phyloP scores from a whole-genome alignment of 495 filamentous ascomycete genomes.

The Aspergillus baeticus region DNA sequence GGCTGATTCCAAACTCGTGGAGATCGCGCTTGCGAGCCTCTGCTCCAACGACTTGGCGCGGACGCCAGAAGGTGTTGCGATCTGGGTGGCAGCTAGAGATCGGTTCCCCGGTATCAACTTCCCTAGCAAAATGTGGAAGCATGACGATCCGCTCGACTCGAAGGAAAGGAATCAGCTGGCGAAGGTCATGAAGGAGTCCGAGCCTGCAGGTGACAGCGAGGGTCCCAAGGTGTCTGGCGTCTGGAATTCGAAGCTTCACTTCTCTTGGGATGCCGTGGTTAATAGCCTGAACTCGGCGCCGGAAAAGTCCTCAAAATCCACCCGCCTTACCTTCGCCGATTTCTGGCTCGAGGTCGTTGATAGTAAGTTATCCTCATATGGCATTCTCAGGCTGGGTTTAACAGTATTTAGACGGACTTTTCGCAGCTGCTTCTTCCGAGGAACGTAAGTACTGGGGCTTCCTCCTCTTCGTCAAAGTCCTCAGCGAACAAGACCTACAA shows the following conservation, averaged over 20 bases:
- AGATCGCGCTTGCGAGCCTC: slow-evolving; percentile 61
- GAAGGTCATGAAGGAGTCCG: slow-evolving; percentile 75
- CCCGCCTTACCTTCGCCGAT: slow-evolving; percentile 57
- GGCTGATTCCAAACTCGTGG: slow-evolving; percentile 46
- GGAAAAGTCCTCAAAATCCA: slow-evolving; percentile 28
- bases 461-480: slow-evolving; percentile 72
- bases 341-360: slow-evolving; percentile 93
- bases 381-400: slow-evolving; percentile 3
- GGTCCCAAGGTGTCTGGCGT: slow-evolving; percentile 61
- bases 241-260: slow-evolving; percentile 79
- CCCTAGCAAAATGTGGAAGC: slow-evolving; percentile 70
- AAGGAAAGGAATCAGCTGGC: slow-evolving; percentile 63
- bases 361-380: slow-evolving; percentile 49
- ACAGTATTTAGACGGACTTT: slow-evolving; percentile 64
- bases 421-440: slow-evolving; percentile 74
- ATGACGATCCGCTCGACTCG: slow-evolving; percentile 62
- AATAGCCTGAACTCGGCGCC: slow-evolving; percentile 35
- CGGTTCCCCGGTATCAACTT: slow-evolving; percentile 62
- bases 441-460: slow-evolving; percentile 92
- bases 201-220: slow-evolving; percentile 42
- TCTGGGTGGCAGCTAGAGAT: slow-evolving; percentile 73
- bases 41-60: slow-evolving; percentile 62
- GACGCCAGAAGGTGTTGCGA: slow-evolving; percentile 82
- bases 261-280: slow-evolving; percentile 82
- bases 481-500: slow-evolving; percentile 50